Conservation (phyloP, 2,329 filamentous ascomycete genomes). For the Aspergillus spinulosporus region DNA sequence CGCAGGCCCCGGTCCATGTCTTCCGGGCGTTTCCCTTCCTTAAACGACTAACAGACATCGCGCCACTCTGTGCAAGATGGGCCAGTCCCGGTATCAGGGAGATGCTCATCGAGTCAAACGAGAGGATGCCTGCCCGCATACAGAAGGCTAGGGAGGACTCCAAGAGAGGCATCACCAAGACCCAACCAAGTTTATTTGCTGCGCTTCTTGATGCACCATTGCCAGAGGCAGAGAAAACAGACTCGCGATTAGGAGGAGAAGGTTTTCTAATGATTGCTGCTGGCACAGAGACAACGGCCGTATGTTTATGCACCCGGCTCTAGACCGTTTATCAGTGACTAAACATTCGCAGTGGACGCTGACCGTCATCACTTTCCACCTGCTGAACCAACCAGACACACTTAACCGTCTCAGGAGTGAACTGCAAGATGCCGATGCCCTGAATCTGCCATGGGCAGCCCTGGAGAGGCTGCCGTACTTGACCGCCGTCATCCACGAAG, state of each 20-base stretch:
- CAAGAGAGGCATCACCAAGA: background rate
- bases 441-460: conserved; percentile 22
- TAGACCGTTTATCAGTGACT: background rate
- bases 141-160: background rate
- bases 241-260: background rate
- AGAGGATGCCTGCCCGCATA: background rate
- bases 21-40: background rate
- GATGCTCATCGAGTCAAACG: background rate
- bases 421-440: conserved; percentile 15
- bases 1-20: background rate
- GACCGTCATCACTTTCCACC: conserved; percentile 19
- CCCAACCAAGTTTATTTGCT: background rate
- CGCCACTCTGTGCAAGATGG: background rate
- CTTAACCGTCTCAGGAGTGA: conserved; percentile 22
- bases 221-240: background rate
- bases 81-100: background rate
- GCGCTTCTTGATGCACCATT: background rate
- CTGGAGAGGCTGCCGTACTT: conserved; percentile 45
- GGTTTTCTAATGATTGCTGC: background rate
- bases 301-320: background rate
- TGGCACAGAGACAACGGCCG: background rate
- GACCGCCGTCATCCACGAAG: conserved; percentile 30
- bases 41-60: background rate
- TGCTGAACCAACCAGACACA: conserved; percentile 23
- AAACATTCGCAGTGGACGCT: conserved; percentile 19